Base-by-base conservation (phyloP, 805 yeast genomes). In the Sugiyamaella chiloensis region DNA sequence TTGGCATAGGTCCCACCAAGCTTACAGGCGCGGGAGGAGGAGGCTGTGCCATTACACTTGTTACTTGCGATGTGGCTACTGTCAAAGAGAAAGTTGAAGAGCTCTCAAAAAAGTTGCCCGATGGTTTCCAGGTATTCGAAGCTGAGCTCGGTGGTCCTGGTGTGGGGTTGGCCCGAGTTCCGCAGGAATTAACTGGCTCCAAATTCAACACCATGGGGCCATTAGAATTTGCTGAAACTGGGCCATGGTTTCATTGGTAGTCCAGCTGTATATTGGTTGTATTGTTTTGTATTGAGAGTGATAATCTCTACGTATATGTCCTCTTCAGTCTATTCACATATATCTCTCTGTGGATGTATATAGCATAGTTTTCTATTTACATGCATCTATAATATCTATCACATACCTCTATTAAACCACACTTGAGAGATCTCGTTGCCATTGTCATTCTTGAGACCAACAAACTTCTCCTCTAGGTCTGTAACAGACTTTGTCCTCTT, bases 1-100 rank as follows among this genome's bases (percentile, higher is more conserved):
- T 79, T 48, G 62, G 70, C 3, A 65, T 93, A 14, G 99, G 99
- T 5, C 81, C 85, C 49, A 91, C 99, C 0, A 93, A 93, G 64
- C 75, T 93, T 46, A 93, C 99, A 0, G 99, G 99, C 35, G 99
- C 99, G 0, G 99, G 99, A 29, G 99, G 99, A 17, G 99, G 99
- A 43, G 99, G 99, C 1, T 93, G 99, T 71, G 96, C 98, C 8
- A 84, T 93, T 47, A 93, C 98, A 0, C 67, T 93, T 31, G 71
- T 90, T 12, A 56, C 58, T 14, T 71, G 69, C 2, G 67, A 64
- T 1, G 62, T 56, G 1, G 42, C 39, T 2, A 32, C 36, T 24
- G 27, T 51, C 30, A 37, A 30, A 4, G 65, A 61, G 2, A 60
- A 60, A 14, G 62, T 77, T 5, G 58, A 60, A 1, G 65, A 65